These are phyloP conservation scores for Biscutella laevigata DNA, from an alignment of 441 rosid genomes.

Conservation along the genomic window DNA sequence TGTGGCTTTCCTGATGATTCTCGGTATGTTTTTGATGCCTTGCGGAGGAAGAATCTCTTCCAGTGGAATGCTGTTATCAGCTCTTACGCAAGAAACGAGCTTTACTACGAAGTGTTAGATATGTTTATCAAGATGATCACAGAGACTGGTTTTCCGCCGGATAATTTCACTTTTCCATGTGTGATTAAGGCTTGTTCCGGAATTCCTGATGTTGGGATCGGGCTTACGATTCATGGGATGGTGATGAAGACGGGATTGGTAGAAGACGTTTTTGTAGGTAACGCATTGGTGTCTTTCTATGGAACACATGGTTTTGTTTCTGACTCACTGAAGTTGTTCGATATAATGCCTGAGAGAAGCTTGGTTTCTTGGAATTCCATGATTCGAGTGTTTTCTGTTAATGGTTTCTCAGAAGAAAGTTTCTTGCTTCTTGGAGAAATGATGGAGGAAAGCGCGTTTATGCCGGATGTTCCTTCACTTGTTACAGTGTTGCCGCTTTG, in stretches of 20 bases:
- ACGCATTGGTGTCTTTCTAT: slow-evolving; percentile 43
- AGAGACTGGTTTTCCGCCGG: slow-evolving; percentile 33
- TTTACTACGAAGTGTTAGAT: slow-evolving; percentile 33
- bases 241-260: slow-evolving; percentile 41
- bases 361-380: slow-evolving; percentile 66
- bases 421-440: slow-evolving; percentile 33
- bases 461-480: slow-evolving; percentile 45
- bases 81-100: slow-evolving; percentile 47
- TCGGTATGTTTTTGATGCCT: slow-evolving; percentile 37
- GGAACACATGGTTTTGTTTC: slow-evolving; percentile 38
- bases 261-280: slow-evolving; percentile 44
- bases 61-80: slow-evolving; percentile 68
- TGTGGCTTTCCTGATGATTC: slow-evolving; percentile 47
- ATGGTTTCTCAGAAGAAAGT: slow-evolving; percentile 33
- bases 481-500: slow-evolving; percentile 52
- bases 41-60: slow-evolving; percentile 43
- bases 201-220: slow-evolving; percentile 31
- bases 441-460: slow-evolving; percentile 29
- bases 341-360: slow-evolving; percentile 41
- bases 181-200: slow-evolving; percentile 60
- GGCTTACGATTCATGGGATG: slow-evolving; percentile 49
- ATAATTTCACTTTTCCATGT: slow-evolving; percentile 62
- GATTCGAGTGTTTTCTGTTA: slow-evolving; percentile 38
- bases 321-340: slow-evolving; percentile 36
- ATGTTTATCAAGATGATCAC: slow-evolving; percentile 40